phyloP scores from a whole-genome alignment of 2,329 filamentous ascomycete species.

The Xenosphaeropsis pyriputrescens region DNA sequence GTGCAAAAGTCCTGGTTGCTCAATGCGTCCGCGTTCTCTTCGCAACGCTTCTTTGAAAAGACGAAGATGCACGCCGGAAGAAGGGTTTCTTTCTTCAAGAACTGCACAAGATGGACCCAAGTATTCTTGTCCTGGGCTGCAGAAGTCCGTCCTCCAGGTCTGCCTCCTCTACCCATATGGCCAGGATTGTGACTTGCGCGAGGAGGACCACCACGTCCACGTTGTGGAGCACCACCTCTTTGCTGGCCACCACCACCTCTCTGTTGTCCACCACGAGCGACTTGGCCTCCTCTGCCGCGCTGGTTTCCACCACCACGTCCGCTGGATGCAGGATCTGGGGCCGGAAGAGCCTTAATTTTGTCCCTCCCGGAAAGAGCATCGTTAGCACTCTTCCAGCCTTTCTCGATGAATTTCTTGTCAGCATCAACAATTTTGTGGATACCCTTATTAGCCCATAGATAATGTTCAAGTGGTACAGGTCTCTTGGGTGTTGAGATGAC shows the following conservation, averaged over 20 bases:
- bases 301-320: constrained; percentile 30
- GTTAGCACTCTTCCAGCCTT: constrained; percentile 91
- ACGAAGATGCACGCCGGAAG: constrained; percentile 95
- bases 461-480: constrained; percentile 89
- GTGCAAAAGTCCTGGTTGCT: constrained; percentile 94
- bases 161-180: constrained; percentile 80
- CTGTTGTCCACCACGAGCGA: constrained; percentile 33
- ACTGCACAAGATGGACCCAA: constrained; percentile 92
- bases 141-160: constrained; percentile 73
- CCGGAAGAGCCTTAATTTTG: constrained; percentile 42
- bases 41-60: constrained; percentile 94
- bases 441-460: constrained; percentile 84
- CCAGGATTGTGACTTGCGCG: constrained; percentile 43
- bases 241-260: constrained; percentile 38
- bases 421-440: constrained; percentile 91
- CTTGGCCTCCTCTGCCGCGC: constrained; percentile 38
- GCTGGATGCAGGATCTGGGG: constrained; percentile 19
- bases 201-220: constrained; percentile 31
- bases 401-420: constrained; percentile 82
- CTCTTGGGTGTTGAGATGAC: constrained; percentile 96
- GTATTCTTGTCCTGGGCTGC: constrained; percentile 90
- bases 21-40: constrained; percentile 90
- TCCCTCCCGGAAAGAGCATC: constrained; percentile 68
- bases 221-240: constrained; percentile 34
- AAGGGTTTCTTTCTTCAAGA: constrained; percentile 72